Evolutionary conservation across 106 monocot genomes (phyloP).

Genomic region (Posidonia australis): DNA sequence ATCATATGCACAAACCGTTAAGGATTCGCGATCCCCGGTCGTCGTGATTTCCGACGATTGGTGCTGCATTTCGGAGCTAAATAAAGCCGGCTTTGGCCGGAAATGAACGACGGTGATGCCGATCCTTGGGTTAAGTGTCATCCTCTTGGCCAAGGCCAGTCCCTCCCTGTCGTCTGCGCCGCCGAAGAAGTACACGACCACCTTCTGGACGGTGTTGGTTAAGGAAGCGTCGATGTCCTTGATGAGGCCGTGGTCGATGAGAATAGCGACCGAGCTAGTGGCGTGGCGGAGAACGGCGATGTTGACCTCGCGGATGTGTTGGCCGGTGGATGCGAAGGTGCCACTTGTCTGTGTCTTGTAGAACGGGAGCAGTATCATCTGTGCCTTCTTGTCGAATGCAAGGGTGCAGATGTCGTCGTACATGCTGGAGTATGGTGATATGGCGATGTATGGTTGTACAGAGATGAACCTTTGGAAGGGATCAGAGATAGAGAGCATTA

Average conservation of each 20-base stretch:
- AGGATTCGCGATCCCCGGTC: no score
- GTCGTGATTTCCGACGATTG: no score
- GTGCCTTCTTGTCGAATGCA: slow-evolving; percentile 32
- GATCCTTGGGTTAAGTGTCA: slow-evolving; percentile 27
- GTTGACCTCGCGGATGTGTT: slow-evolving; percentile 24
- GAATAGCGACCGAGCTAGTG: slow-evolving; percentile 57
- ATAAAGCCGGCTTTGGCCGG: no score
- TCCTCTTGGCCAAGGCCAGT: slow-evolving; percentile 32
- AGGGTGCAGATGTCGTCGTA: slow-evolving; percentile 66
- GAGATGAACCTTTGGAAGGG: slow-evolving; percentile 3
- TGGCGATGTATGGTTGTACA: slow-evolving; percentile 33
- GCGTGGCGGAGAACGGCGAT: slow-evolving; percentile 35
- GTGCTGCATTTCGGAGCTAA: no score
- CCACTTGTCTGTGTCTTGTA: slow-evolving; percentile 25
- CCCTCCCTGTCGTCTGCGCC: slow-evolving; percentile 60
- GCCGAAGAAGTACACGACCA: slow-evolving; percentile 52
- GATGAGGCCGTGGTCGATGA: slow-evolving; percentile 33
- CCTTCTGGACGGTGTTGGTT: slow-evolving; percentile 8
- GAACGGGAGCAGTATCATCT: slow-evolving; percentile 56
- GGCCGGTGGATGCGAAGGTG: slow-evolving; percentile 10
- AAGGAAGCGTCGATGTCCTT: slow-evolving; percentile 1
- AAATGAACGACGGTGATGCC: slow-evolving; percentile 30
- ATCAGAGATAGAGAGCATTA: no score
- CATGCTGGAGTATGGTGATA: slow-evolving; percentile 44
- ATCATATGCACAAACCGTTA: no score